phyloP scores from a whole-genome alignment of 352 stramenopile genomes.

The Blastocystis sp. region DNA sequence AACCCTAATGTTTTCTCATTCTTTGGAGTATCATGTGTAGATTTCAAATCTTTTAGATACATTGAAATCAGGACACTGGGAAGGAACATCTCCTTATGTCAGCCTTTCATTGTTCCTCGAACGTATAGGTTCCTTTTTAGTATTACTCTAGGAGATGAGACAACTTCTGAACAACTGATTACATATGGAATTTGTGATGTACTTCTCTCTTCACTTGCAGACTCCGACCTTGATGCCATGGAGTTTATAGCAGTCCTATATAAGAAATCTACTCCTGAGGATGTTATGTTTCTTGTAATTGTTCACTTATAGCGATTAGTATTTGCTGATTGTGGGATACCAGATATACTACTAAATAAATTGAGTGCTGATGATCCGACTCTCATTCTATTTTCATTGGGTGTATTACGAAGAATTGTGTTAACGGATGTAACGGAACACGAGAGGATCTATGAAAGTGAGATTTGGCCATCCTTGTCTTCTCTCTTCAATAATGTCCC shows the following conservation, averaged over 20 bases:
- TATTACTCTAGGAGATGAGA: conserved; percentile 3
- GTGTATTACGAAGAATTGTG: background rate
- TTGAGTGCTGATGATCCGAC: background rate
- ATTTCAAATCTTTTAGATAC: no score
- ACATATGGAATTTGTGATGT: background rate
- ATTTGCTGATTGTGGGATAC: conserved; percentile 45
- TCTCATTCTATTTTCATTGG: background rate
- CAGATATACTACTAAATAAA: background rate
- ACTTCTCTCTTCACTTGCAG: background rate
- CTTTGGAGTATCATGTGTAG: no score
- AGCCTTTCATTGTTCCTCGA: background rate
- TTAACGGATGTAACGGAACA: background rate
- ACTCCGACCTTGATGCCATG: background rate
- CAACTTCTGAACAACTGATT: conserved; percentile 11
- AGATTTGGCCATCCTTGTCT: conserved; percentile 35
- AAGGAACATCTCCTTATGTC: no score
- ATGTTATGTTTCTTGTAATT: background rate
- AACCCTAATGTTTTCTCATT: no score
- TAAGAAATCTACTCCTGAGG: background rate
- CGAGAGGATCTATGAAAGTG: background rate
- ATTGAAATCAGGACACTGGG: no score
- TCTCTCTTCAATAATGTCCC: conserved; percentile 20
- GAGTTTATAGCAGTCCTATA: background rate
- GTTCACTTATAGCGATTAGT: background rate
- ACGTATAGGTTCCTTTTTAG: background rate